Base-by-base conservation (phyloP, 768 basidiomycete species). In the Boletus rufocinnamomeus region DNA sequence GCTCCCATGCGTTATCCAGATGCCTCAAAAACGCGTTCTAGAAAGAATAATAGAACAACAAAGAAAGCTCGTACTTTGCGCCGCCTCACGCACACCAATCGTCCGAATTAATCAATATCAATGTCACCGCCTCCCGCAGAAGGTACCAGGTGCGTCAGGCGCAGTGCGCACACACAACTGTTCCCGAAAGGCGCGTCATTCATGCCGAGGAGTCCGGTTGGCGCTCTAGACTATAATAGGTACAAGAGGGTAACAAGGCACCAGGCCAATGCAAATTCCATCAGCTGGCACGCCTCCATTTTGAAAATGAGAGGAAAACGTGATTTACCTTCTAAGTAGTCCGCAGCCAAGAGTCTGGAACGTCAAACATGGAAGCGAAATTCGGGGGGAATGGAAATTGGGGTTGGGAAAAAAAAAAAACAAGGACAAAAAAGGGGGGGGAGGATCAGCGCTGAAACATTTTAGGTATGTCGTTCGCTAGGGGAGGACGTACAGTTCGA, bases 401-500 rank as follows among this genome's bases (percentile, higher is more conserved):
- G 54, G 45, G 54, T 59, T 44, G 55, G 38, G 21, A 47, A 61
- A 54, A 55, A 6, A 41, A 47, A 56, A 47, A 28, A 27, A n/a
- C n/a, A 28, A 37, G 11, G 28, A 25, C 38, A 27, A 34, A 56
- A 35, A 44, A 9, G 28, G 34, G 21, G 11, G 34, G 25, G 11
- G 44, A 64, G 9, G 46, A 68, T 72, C 68, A 68, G 53, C 57
- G 50, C 14, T 4, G 23, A 17, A 1, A 25, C 30, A 5, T 50
- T 50, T 46, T 45, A 25, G 57, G 56, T 45, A 52, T 35, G 35
- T 34, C 17, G 43, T 3, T 37, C n/a, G 30, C 48, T 8, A 53
- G 23, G 37, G 9, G 13, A 53, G 37, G 50, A 83, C 92, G 69
- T 63, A 97, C 95, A 96, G 72, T 72, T 97, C 95, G 7, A 98